Conservation (phyloP, 371 early-diverging fungal genomes). For the Chytridiales sp. region DNA sequence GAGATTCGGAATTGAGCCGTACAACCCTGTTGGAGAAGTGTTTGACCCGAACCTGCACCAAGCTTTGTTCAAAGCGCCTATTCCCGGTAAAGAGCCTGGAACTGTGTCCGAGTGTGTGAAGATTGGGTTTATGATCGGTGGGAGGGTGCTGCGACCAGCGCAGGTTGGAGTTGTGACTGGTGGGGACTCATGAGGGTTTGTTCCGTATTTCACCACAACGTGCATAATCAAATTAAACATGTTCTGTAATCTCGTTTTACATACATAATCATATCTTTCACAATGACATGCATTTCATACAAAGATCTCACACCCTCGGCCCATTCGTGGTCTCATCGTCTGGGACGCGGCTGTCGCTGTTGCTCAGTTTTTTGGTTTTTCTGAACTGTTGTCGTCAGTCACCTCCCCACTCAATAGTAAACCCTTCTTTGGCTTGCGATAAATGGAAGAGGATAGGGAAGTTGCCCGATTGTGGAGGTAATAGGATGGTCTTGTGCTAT, state of each 20-base stretch:
- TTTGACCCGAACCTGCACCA: slow-evolving; percentile 95
- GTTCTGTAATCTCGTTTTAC: too few relatives aligned
- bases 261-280: too few relatives aligned
- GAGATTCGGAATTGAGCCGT: slow-evolving; percentile 86
- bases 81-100: slow-evolving; percentile 85
- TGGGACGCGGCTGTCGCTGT: too few relatives aligned
- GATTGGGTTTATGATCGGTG: slow-evolving; percentile 87
- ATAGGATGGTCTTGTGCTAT: neutral
- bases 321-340: too few relatives aligned
- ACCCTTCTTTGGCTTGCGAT: neutral
- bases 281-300: too few relatives aligned
- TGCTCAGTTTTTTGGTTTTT: neutral
- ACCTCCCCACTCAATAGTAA: neutral
- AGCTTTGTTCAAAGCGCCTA: slow-evolving; percentile 91
- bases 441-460: slow-evolving; percentile 22
- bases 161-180: slow-evolving; percentile 90
- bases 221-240: too few relatives aligned
- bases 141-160: slow-evolving; percentile 90
- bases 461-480: slow-evolving; percentile 24
- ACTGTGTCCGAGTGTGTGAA: slow-evolving; percentile 86
- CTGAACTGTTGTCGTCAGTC: neutral
- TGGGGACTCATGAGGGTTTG: neutral
- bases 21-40: slow-evolving; percentile 72
- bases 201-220: too few relatives aligned
- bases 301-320: too few relatives aligned